Base-by-base conservation (phyloP, 2,329 filamentous ascomycete species). In the Thelonectria rubi region DNA sequence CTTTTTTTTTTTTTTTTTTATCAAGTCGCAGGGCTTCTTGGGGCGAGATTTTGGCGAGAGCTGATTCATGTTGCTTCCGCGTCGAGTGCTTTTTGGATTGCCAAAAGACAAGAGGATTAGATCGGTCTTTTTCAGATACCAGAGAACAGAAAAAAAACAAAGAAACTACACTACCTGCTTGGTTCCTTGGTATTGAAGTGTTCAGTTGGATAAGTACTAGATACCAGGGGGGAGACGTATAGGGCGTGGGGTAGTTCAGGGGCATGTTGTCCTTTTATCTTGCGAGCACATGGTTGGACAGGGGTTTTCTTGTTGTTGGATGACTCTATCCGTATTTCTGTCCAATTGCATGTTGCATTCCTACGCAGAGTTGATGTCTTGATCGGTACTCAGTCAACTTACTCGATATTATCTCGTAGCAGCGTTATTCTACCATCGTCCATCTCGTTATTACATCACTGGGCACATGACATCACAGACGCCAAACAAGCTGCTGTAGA, bases 1-100 rank as follows among this genome's bases (percentile, higher is more conserved):
- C 39, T 64, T 66, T 55, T 62, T 51, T 34, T 34, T 39, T 64
- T 66, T 21, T 45, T 42, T 64, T 66, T 55, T 62, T 51, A 30
- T 59, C 53, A 65, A 71, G 67, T 69, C 69, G 64, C 69, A 65
- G 69, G 69, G 64, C 63, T 65, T 54, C 55, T 63, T 58, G 53
- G 57, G 14, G 18, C 51, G 48, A 24, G 18, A 9, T 26, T 62
- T 45, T 49, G 56, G 48, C 32, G 43, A 63, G 48, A 55, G 53
- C 24, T 39, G 45, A 45, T 39, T 42, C 17, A 47, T 32, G 54
- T 55, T 46, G 39, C 68, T 39, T 54, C 30, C 24, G 50, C 37
- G 39, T 26, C 39, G 30, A 40, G 39, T 17, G 40, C 40, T 49
- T 53, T 53, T 69, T 68, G 60, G 62, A 69, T 64, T 63, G 58